Evolutionary conservation across 2,329 filamentous ascomycete species (phyloP).

Genomic region (Cytospora piceae): DNA sequence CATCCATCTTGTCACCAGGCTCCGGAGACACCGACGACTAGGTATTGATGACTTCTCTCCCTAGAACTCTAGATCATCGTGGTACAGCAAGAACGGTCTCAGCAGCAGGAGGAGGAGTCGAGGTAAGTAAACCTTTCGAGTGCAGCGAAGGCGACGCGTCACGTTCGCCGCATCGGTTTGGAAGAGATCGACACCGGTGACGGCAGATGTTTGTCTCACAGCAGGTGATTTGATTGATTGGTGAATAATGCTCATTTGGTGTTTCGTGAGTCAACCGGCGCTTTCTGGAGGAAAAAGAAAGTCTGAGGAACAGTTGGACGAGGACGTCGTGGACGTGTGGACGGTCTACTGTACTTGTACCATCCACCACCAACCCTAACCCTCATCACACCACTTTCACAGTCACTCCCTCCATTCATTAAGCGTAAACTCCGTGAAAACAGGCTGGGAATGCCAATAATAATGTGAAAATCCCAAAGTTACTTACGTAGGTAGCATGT

Average conservation of each 20-base stretch:
- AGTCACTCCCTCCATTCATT: too few species aligned
- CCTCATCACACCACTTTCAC: too few species aligned
- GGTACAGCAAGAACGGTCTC: neutral
- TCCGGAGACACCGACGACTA: neutral
- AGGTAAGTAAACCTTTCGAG: neutral
- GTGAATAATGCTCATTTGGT: neutral
- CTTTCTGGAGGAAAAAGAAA: neutral
- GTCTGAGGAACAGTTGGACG: neutral
- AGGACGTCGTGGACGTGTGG: too few species aligned
- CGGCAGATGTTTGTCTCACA: neutral
- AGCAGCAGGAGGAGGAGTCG: neutral
- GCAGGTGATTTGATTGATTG: neutral
- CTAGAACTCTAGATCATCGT: too few species aligned
- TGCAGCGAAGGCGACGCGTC: slow-evolving; percentile 9
- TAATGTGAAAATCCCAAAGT: too few species aligned
- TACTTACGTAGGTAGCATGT: too few species aligned
- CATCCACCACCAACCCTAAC: too few species aligned
- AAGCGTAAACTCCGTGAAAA: too few species aligned
- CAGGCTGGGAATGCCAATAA: too few species aligned
- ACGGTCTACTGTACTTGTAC: too few species aligned
- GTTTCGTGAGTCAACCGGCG: neutral
- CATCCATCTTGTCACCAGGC: neutral
- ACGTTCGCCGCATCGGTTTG: slow-evolving; percentile 2
- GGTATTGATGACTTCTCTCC: too few species aligned
- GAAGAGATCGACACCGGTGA: neutral